Conservation (phyloP, 2,329 filamentous ascomycete species). For the Fusarium beomiforme region DNA sequence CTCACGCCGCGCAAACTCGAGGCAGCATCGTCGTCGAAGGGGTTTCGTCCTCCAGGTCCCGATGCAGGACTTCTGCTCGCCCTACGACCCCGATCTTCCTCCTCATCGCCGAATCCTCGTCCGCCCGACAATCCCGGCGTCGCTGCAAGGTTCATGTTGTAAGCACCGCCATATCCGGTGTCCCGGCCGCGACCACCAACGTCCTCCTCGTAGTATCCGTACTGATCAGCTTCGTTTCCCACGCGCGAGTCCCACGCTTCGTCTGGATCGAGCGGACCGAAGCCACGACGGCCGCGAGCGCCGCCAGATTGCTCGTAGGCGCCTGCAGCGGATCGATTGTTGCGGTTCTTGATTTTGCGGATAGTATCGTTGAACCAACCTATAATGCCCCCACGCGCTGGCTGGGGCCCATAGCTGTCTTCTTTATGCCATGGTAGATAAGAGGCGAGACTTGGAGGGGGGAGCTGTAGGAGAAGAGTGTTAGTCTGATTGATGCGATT, state of each 20-base stretch:
- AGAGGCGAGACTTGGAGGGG: slow-evolving; percentile 72
- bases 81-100: slow-evolving; percentile 54
- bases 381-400: slow-evolving; percentile 69
- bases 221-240: slow-evolving; percentile 74
- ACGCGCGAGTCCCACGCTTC: slow-evolving; percentile 88
- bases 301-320: slow-evolving; percentile 73
- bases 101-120: slow-evolving; percentile 38
- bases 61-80: slow-evolving; percentile 55
- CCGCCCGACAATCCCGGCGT: slow-evolving; percentile 45
- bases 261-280: slow-evolving; percentile 79
- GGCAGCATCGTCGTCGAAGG: slow-evolving; percentile 76
- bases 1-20: slow-evolving; percentile 77
- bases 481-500: slow-evolving; percentile 11
- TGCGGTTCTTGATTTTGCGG: slow-evolving; percentile 70
- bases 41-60: slow-evolving; percentile 59
- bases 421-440: slow-evolving; percentile 76
- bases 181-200: slow-evolving; percentile 47
- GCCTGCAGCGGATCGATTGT: slow-evolving; percentile 72
- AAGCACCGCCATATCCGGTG: slow-evolving; percentile 51
- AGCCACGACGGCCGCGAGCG: slow-evolving; percentile 61
- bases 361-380: slow-evolving; percentile 79
- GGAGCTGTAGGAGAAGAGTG: slow-evolving; percentile 61
- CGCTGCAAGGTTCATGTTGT: slow-evolving; percentile 60
- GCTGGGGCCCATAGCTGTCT: slow-evolving; percentile 59
- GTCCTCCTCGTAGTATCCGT: slow-evolving; percentile 77